Evolutionary conservation across 306 rosid species (phyloP), one percentile per base, ranked within the genome.

Genomic region (Crataegus laevigata): DNA sequence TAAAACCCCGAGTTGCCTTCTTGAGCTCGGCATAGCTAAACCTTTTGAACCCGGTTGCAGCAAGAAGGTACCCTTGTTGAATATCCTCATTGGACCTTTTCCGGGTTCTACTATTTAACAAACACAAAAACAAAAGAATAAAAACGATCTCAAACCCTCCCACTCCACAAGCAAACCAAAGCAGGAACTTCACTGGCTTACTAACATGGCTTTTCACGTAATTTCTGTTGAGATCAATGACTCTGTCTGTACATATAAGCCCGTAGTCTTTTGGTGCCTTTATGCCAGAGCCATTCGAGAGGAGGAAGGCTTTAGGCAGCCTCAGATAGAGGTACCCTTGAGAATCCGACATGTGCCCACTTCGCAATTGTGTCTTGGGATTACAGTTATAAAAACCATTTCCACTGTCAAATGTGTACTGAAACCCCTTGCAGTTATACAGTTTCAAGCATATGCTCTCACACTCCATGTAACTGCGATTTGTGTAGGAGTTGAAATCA

Each of bases 11-110:
- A 0, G 96, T 86, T 2, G 86, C 92, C 70, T 36, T 71, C 62
- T 90, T 90, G 24, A 83, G 81, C 73, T 90, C 85, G 1, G 81
- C 50, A 58, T 84, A 90, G 71, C 84, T 81, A 69, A 83, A 86
- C 58, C 78, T 86, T 66, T 77, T 88, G 73, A 90, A 88, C 14
- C 89, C 81, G 1, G 36, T n/a, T 3, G 79, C 52, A 9, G 91
- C 81, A 26, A 85, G 79, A 38, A 77, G 15, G 77, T 84, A 86
- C 8, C 72, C 79, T 34, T 57, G 28, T 1, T 73, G 68, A 50
- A 43, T 19, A 61, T 82, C 78, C 36, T 8, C 8, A 2, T 71
- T 71, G 0, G 71, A 78, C 6, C 42, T n/a, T 22, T 40, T 24
- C 28, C 13, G 38, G 25, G 26, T 73, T 55, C 80, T 84, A 9